These are phyloP conservation scores for Fusarium sp. DNA, from an alignment of 2,329 filamentous ascomycete genomes.

Conservation along the genomic window DNA sequence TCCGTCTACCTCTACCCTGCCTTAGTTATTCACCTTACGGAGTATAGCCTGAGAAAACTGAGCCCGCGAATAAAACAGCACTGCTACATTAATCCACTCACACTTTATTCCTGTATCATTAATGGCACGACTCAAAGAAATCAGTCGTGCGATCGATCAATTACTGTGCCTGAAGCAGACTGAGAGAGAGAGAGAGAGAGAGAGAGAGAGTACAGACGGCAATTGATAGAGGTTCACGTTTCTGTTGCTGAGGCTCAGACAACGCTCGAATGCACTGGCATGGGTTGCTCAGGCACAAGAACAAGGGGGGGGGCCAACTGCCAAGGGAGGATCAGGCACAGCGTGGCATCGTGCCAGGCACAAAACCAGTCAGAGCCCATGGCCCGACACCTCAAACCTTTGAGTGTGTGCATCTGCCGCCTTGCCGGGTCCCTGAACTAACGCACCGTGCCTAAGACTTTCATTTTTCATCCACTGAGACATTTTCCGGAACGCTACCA, in stretches of 20 bases:
- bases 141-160: conserved; percentile 1
- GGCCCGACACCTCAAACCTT: conserved; percentile 23
- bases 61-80: conserved; percentile 1
- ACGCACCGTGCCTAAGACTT: conserved; percentile 40
- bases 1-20: background rate
- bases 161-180: background rate
- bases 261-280: background rate
- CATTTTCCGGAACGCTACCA: conserved; percentile 35
- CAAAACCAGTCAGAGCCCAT: conserved; percentile 28
- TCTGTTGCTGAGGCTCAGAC: background rate
- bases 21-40: background rate
- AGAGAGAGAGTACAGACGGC: background rate
- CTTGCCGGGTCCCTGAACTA: conserved; percentile 40
- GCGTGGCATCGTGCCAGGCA: conserved; percentile 32
- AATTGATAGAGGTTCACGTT: background rate
- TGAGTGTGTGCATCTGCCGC: conserved; percentile 41
- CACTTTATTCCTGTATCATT: conserved; percentile 1
- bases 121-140: background rate
- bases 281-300: conserved; percentile 30
- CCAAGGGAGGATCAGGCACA: conserved; percentile 19
- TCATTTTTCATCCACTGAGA: conserved; percentile 29
- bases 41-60: conserved; percentile 20
- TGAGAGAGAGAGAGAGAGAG: too few species aligned
- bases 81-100: conserved; percentile 24
- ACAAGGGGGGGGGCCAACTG: conserved; percentile 4